A percentile compares a stretch with the other conserved stretches of the same genome.
These are phyloP conservation scores for Heliamphora pulchella DNA, from an alignment of 179 eudicot genomes.

Conservation along the genomic window DNA sequence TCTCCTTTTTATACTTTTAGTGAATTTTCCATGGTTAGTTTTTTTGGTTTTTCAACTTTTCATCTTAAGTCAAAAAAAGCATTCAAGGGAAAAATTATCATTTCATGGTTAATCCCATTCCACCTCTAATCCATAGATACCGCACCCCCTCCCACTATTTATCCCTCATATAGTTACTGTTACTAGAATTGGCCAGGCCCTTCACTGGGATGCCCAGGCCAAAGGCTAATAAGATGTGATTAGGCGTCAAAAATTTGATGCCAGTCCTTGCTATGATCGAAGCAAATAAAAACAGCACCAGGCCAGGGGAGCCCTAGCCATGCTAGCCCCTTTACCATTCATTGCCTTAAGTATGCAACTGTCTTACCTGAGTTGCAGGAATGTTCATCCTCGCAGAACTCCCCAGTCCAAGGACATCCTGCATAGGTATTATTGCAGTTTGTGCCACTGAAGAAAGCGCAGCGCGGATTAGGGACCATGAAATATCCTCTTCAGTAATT, in stretches of 20 bases:
- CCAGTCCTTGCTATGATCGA: background rate
- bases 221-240: background rate
- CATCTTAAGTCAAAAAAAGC: no score
- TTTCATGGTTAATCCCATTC: no score
- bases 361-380: constrained; percentile 88
- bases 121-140: no score
- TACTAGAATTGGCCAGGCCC: background rate
- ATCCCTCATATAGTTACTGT: background rate
- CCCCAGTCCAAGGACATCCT: constrained; percentile 80
- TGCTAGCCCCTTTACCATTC: background rate
- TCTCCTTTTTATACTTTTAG: no score
- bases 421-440: constrained; percentile 87
- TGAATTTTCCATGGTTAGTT: no score
- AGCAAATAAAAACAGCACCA: background rate
- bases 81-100: no score
- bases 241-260: constrained; percentile 2
- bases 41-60: no score
- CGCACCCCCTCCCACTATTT: no score
- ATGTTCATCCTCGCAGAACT: constrained; percentile 90
- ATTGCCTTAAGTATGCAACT: background rate
- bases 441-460: constrained; percentile 78
- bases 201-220: background rate
- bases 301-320: background rate
- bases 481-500: constrained; percentile 44
- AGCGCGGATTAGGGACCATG: constrained; percentile 71